Conservation (phyloP, 1,139 yeast species). For the Yamadazyma taylorii region DNA sequence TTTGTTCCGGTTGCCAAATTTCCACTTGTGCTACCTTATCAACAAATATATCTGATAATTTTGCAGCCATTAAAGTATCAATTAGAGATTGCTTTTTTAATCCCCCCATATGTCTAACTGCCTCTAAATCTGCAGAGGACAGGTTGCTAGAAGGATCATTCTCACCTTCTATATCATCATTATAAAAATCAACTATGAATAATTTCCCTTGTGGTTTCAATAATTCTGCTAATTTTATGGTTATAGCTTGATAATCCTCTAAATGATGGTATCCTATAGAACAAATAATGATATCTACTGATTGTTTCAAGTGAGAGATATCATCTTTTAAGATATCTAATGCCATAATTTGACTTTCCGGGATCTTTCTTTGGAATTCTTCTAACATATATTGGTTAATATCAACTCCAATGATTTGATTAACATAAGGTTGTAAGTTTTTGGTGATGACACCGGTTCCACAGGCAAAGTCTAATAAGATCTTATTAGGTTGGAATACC, state of each 20-base stretch:
- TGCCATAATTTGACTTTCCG: constrained; percentile 3
- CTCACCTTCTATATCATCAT: constrained; percentile 10
- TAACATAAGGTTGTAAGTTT: constrained; percentile 29
- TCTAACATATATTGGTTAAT: constrained; percentile 31
- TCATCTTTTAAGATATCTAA: constrained; percentile 27
- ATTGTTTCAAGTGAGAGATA: constrained; percentile 16
- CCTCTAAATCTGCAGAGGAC: constrained; percentile 3
- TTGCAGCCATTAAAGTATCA: constrained; percentile 23
- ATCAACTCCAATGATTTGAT: constrained; percentile 35
- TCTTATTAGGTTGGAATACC: too few relatives aligned
- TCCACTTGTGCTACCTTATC: constrained; percentile 22
- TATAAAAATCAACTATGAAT: constrained; percentile 34
- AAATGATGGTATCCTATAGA: constrained; percentile 44
- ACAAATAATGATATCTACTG: constrained; percentile 34
- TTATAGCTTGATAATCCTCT: constrained; percentile 29
- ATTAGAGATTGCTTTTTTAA: constrained; percentile 25
- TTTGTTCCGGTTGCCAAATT: constrained; percentile 25
- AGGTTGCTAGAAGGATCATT: too few relatives aligned
- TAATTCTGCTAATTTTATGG: constrained; percentile 32
- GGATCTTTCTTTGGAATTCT: constrained; percentile 22
- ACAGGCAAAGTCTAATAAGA: constrained; percentile 41
- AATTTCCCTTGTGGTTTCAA: constrained; percentile 36
- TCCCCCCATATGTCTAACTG: constrained; percentile 39
- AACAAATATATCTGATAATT: constrained; percentile 24
- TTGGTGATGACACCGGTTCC: constrained; percentile 43